Evolutionary conservation across 768 basidiomycete genomes (phyloP), one percentile per base, ranked within the genome.

Genomic region (Rhizopogon salebrosus): DNA sequence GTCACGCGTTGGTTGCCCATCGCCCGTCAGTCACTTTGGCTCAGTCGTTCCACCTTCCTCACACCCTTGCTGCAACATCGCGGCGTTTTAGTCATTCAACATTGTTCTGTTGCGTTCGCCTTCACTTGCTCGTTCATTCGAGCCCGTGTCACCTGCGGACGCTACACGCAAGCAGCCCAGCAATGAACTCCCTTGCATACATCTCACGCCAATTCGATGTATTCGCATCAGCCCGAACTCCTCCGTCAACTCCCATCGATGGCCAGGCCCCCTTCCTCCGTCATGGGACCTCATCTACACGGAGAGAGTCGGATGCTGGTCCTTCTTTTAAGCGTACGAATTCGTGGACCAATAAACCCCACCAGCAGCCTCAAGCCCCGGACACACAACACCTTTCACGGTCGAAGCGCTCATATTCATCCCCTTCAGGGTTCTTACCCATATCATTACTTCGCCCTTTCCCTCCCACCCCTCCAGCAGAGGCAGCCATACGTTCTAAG

Each of bases 141-240:
- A 35, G 53, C n/a, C 35, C 18, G 49, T 31, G 14, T 22, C 26
- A 54, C 39, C 54, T 50, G 50, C 37, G 27, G 34, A n/a, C 23
- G 45, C 24, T n/a, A 27, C 27, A 31, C 45, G 6, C 27, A 26
- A 23, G 41, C 49, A 27, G 41, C 16, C 11, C 34, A 16, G 11
- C 38, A 13, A 92, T 92, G 90, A 92, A 92, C 74, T 87, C 87
- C 61, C 81, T 92, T 62, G 76, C 80, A 16, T 85, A 88, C 71
- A 76, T 92, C 56, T 88, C 90, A 59, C 85, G 86, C 64, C 85
- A 89, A 68, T 83, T 90, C 76, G 88, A 92, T 73, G 83, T 80
- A 56, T 72, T 89, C 59, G 83, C 84, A 54, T 71, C 83, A 7
- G 67, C 83, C 45, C 76, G 75, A 60, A 75, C 83, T 39, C 80